These are phyloP conservation scores for Phytopythium kandeliae DNA, from an alignment of 352 stramenopile species.

Conservation along the genomic window DNA sequence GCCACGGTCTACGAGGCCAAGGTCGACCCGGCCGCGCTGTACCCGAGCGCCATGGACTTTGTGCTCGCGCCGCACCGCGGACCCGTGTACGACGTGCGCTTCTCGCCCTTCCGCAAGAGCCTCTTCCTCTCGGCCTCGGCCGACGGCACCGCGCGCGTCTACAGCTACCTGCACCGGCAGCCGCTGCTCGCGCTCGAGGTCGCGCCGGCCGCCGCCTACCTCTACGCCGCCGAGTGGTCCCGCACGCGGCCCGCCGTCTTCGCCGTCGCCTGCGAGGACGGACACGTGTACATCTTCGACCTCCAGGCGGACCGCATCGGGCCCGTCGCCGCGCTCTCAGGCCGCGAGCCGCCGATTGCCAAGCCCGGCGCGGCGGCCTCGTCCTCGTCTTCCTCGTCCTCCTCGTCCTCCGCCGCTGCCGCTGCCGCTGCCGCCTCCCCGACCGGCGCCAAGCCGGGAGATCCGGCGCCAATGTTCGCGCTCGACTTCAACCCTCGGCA, in stretches of 20 bases:
- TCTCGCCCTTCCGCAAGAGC: slow-evolving; percentile 80
- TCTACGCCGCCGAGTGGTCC: slow-evolving; percentile 75
- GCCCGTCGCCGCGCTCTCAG: slow-evolving; percentile 34
- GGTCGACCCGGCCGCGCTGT: slow-evolving; percentile 49
- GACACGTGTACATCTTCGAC: slow-evolving; percentile 72
- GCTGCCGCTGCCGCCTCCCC: no score
- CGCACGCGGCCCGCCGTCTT: slow-evolving; percentile 74
- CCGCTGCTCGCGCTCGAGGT: slow-evolving; percentile 65
- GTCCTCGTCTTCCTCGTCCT: background rate
- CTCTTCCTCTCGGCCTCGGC: slow-evolving; percentile 73
- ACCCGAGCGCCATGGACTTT: slow-evolving; percentile 68
- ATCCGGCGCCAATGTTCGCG: slow-evolving; percentile 37
- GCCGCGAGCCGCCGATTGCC: slow-evolving; percentile 21
- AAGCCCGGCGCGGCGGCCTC: background rate
- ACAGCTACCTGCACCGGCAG: slow-evolving; percentile 57
- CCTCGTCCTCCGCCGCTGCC: no score
- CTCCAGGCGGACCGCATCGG: slow-evolving; percentile 49
- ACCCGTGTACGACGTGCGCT: slow-evolving; percentile 74
- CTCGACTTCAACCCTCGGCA: slow-evolving; percentile 81
- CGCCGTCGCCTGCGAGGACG: slow-evolving; percentile 60
- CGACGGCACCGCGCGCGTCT: slow-evolving; percentile 77
- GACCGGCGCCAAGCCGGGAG: slow-evolving; percentile 9
- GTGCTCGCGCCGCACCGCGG: slow-evolving; percentile 65
- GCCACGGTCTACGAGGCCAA: slow-evolving; percentile 72
- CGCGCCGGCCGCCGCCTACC: slow-evolving; percentile 51